Conservation (phyloP, 192 early-diverging fungal species). For the Dimargaris verticillata region DNA sequence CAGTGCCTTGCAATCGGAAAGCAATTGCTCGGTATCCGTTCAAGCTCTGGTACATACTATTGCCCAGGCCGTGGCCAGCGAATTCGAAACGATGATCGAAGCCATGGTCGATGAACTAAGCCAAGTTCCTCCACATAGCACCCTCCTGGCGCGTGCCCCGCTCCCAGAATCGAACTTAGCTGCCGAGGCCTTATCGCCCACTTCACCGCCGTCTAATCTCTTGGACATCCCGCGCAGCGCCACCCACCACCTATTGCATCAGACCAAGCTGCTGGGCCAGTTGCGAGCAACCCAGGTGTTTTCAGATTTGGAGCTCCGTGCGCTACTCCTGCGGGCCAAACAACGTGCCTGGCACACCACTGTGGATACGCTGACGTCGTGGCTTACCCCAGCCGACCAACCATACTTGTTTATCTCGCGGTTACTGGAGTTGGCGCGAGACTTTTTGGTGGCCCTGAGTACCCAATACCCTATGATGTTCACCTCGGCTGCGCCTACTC, state of each 20-base stretch:
- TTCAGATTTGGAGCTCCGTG: not conserved
- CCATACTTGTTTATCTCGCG: not conserved
- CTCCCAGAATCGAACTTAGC: not conserved
- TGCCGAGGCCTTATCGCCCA: not conserved
- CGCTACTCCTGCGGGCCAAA: not conserved
- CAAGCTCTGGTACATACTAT: not conserved
- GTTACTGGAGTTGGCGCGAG: not conserved
- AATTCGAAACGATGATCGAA: not conserved
- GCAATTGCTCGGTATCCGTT: not conserved
- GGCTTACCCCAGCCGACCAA: not conserved
- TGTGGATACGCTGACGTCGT: not conserved
- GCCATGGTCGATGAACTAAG: not conserved
- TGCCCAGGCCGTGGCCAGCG: not conserved
- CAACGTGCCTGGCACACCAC: not conserved
- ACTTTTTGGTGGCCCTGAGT: not conserved
- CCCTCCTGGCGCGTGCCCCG: not conserved
- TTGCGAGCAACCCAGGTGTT: conserved; percentile 3
- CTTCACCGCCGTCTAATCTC: not conserved
- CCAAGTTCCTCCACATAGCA: not conserved
- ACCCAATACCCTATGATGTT: conserved; percentile 6
- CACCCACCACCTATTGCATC: conserved; percentile 5
- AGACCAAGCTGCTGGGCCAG: not conserved
- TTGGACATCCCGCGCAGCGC: not conserved
- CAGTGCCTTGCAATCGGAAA: not conserved
- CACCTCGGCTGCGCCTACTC: not conserved